Base-by-base conservation (phyloP, 2,329 filamentous ascomycete species). In the Diatrype stigma region DNA sequence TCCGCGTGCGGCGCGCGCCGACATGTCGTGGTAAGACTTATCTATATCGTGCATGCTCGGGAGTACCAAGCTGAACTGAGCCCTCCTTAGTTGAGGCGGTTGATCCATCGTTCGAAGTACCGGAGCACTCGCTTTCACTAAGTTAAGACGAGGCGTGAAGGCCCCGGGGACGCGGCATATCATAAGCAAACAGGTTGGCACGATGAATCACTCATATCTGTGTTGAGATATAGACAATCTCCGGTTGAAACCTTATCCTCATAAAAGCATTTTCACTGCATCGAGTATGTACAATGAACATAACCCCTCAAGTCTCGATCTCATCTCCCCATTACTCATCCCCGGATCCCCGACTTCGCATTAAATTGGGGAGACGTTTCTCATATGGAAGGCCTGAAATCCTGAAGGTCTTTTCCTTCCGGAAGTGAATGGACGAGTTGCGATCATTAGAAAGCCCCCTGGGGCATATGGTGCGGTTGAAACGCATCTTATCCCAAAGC, bases 1-100 rank as follows among this genome's bases (percentile, higher is more conserved):
- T 81, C 78, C 10, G 49, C 60, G 57, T 78, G 77, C 11, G 77
- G 72, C 26, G 66, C 65, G 35, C 59, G 57, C 3, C 80, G 62
- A 35, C 26, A 73, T 48, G 46, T 65, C 54, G 8, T 68, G 62
- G 57, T 80, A 80, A 1, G 59, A 6, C 63, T 69, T 32, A 58
- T 46, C 10, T 61, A 52, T 21, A 59, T 65, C 42, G 78, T 67
- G 32, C 77, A 78, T 67, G 32, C 77, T 77, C 1, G 73, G 77
- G 21, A 70, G n/a, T 71, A 57, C 70, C 72, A 45, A 75, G 51
- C 1, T 62, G 70, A 2, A 72, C 56, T 26, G 78, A n/a, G n/a
- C n/a, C n/a, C n/a, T n/a, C n/a, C n/a, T n/a, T 59, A 38, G 65
- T 58, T 2, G 75, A 74, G 7, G 64, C 26, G 5, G 26, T n/a